Percentiles rank a stretch among this genome's conserved stretches.
These are phyloP conservation scores for Eurotiales sp. DNA, from an alignment of 2,329 filamentous ascomycete species.

Conservation along the genomic window DNA sequence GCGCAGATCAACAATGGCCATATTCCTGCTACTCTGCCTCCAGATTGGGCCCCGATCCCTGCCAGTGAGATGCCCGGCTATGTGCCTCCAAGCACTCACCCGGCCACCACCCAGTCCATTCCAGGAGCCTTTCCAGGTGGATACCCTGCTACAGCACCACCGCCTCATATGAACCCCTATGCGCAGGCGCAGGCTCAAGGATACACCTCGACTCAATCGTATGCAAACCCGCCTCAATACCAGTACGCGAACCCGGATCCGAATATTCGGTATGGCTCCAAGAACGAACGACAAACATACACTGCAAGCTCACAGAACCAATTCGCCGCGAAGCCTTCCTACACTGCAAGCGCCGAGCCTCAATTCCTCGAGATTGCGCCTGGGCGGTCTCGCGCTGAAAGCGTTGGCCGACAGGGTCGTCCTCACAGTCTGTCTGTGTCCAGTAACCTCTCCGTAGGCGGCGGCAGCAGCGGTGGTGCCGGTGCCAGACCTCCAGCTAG, in stretches of 20 bases:
- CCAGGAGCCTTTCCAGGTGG: slow-evolving; percentile 15
- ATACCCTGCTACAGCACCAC: slow-evolving; percentile 10
- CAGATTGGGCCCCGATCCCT: slow-evolving; percentile 37
- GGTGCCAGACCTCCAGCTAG: slow-evolving; percentile 63
- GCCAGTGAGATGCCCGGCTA: slow-evolving; percentile 40
- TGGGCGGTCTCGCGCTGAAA: slow-evolving; percentile 17
- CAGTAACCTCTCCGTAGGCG: slow-evolving; percentile 36
- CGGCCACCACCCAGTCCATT: slow-evolving; percentile 10
- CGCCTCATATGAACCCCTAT: slow-evolving; percentile 4
- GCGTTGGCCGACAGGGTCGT: slow-evolving; percentile 10
- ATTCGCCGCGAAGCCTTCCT: slow-evolving; percentile 23
- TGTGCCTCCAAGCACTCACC: slow-evolving; percentile 35
- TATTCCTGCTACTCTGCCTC: slow-evolving; percentile 17
- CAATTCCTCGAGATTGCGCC: slow-evolving; percentile 32
- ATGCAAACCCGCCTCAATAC: slow-evolving; percentile 30
- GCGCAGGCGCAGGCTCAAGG: slow-evolving; percentile 5
- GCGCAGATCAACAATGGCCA: slow-evolving; percentile 14
- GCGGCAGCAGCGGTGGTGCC: slow-evolving; percentile 25
- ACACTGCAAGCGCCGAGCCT: slow-evolving; percentile 24
- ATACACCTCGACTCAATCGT: slow-evolving; percentile 18
- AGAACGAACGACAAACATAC: slow-evolving; percentile 20
- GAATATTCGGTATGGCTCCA: slow-evolving; percentile 32
- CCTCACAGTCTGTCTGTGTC: slow-evolving; percentile 36
- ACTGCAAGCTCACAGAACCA: slow-evolving; percentile 25
- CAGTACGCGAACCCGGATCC: slow-evolving; percentile 40